Percentiles rank a stretch among this genome's conserved stretches.
Evolutionary conservation across 805 yeast species (phyloP).

Genomic region (Candida sakaeoensis): DNA sequence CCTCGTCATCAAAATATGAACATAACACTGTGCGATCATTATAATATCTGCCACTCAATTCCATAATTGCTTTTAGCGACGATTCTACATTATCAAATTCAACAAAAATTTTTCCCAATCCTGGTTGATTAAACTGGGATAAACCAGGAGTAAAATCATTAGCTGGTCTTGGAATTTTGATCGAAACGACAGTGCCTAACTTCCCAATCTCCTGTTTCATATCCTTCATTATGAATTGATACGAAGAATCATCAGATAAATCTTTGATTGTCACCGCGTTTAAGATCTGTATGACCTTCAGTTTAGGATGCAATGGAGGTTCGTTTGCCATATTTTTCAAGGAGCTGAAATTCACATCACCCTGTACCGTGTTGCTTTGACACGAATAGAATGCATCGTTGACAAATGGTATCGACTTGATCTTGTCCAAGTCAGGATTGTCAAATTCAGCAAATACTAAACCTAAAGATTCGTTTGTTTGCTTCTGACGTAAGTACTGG

Average conservation of each 20-base stretch:
- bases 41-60: conserved; percentile 62
- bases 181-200: conserved; percentile 48
- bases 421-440: conserved; percentile 12
- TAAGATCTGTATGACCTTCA: conserved; percentile 59
- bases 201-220: conserved; percentile 47
- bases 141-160: conserved; percentile 43
- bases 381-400: conserved; percentile 31
- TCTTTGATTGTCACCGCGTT: conserved; percentile 68
- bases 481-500: conserved; percentile 43
- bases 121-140: conserved; percentile 42
- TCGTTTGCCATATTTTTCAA: conserved; percentile 35
- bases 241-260: conserved; percentile 46
- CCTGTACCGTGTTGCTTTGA: conserved; percentile 28
- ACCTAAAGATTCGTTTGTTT: conserved; percentile 52
- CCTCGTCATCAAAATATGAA: conserved; percentile 56
- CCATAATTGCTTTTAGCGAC: conserved; percentile 55
- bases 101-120: conserved; percentile 70
- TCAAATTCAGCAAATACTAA: conserved; percentile 51
- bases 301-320: conserved; percentile 35
- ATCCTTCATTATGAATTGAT: conserved; percentile 49
- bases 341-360: conserved; percentile 33
- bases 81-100: conserved; percentile 51
- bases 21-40: conserved; percentile 68
- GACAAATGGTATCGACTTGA: conserved; percentile 17
- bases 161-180: conserved; percentile 62